phyloP scores from a whole-genome alignment of 2,329 filamentous ascomycete genomes.

The Westerdykella ornata region DNA sequence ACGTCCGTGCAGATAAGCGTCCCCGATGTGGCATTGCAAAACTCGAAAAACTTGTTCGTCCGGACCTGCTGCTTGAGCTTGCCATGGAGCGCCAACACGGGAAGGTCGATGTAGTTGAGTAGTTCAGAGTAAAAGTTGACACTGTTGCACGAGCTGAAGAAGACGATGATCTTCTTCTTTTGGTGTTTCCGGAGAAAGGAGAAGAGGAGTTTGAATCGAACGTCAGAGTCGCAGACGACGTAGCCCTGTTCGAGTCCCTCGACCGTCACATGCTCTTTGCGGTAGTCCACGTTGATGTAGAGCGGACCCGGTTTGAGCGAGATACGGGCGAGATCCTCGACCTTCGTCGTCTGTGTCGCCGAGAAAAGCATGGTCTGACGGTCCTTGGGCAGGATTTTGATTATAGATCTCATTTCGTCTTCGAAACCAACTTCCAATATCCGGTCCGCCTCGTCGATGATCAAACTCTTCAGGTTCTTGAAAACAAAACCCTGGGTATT shows the following conservation, averaged over 20 bases:
- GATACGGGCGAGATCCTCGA: conserved; percentile 91
- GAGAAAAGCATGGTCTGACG: conserved; percentile 98
- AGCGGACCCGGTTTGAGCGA: conserved; percentile 84
- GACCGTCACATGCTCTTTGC: conserved; percentile 84
- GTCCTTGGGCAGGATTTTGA: conserved; percentile 81
- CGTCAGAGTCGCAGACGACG: conserved; percentile 85
- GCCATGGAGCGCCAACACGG: conserved; percentile 74
- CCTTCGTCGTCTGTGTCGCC: conserved; percentile 96
- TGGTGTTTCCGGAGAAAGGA: conserved; percentile 87
- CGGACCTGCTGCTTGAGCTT: conserved; percentile 99
- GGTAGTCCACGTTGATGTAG: conserved; percentile 94
- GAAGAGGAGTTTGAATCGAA: conserved; percentile 88
- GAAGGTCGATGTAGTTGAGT: conserved; percentile 94
- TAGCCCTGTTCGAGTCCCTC: conserved; percentile 94
- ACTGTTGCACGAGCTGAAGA: conserved; percentile 79
- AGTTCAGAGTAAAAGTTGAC: conserved; percentile 95
- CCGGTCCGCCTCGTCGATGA: conserved; percentile 95
- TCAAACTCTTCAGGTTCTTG: conserved; percentile 85
- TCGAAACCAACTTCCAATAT: conserved; percentile 98
- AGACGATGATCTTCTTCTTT: conserved; percentile 97
- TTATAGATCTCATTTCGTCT: conserved; percentile 94
- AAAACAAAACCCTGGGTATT: conserved; percentile 85
- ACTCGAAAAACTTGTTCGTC: conserved; percentile 98
- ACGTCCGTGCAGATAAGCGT: conserved; percentile 96
- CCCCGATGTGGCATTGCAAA: conserved; percentile 75